Evolutionary conservation across 2,329 filamentous ascomycete genomes (phyloP).

Genomic region (Ophiosphaerella korrae): DNA sequence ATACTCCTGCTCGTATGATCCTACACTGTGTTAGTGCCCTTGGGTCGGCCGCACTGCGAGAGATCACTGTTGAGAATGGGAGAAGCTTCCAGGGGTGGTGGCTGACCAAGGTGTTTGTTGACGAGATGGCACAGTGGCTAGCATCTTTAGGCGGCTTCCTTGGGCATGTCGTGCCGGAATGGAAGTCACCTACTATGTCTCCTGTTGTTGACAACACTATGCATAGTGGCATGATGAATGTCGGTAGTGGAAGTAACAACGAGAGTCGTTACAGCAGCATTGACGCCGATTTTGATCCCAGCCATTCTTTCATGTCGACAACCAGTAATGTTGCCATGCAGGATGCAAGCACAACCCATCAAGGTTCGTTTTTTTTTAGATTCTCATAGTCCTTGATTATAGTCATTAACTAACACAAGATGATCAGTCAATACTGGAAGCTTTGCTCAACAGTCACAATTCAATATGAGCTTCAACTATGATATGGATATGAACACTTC

Average conservation of each 20-base stretch:
- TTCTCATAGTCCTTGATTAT: constrained; percentile 12
- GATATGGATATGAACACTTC: constrained; percentile 38
- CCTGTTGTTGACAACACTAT: constrained; percentile 38
- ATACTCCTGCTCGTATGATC: constrained; percentile 73
- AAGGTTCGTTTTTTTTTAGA: constrained; percentile 37
- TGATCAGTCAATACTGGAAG: constrained; percentile 41
- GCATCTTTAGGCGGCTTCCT: constrained; percentile 91
- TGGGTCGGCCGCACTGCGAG: constrained; percentile 77
- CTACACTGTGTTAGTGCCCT: constrained; percentile 77
- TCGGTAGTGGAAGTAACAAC: constrained; percentile 45
- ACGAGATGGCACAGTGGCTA: constrained; percentile 91
- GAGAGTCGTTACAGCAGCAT: constrained; percentile 48
- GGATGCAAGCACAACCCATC: constrained; percentile 25
- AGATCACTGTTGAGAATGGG: constrained; percentile 78
- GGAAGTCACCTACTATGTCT: constrained; percentile 31
- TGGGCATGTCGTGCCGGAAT: constrained; percentile 51
- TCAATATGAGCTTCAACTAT: constrained; percentile 42
- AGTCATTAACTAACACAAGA: constrained; percentile 44
- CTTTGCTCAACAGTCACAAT: constrained; percentile 38
- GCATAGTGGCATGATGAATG: constrained; percentile 37
- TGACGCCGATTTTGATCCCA: constrained; percentile 43
- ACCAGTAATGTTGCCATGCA: constrained; percentile 32
- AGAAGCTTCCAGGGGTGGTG: constrained; percentile 90
- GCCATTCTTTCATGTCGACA: constrained; percentile 39
- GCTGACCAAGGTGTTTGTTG: constrained; percentile 94